Percentiles rank a stretch among this genome's conserved stretches.
These are phyloP conservation scores for Hyphodiscus hymeniophilus DNA, from an alignment of 495 filamentous ascomycete genomes.

Conservation along the genomic window DNA sequence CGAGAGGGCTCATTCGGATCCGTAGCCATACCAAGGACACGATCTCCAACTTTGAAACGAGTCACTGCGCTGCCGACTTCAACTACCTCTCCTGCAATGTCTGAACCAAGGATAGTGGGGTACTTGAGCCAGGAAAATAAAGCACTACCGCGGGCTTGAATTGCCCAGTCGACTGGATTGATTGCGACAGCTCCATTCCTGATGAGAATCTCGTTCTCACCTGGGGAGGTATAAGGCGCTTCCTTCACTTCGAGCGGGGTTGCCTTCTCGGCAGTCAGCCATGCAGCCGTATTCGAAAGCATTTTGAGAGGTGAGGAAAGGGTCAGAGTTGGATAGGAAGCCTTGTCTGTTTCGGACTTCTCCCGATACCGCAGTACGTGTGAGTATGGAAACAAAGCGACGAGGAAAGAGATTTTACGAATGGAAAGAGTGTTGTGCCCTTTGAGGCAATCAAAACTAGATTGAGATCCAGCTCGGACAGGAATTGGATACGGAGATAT, in stretches of 20 bases:
- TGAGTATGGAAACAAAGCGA: too few relatives aligned
- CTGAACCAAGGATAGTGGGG: constrained; percentile 27
- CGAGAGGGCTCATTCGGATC: not conserved
- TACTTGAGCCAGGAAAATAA: constrained; percentile 26
- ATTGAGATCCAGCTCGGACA: too few relatives aligned
- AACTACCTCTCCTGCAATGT: constrained; percentile 28
- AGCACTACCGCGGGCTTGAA: constrained; percentile 1
- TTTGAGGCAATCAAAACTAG: too few relatives aligned
- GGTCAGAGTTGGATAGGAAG: too few relatives aligned
- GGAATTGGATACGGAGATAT: too few relatives aligned
- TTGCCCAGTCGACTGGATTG: constrained; percentile 11
- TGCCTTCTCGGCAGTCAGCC: not conserved
- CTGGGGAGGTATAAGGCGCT: constrained; percentile 2
- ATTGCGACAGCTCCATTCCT: constrained; percentile 16
- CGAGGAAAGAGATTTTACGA: too few relatives aligned
- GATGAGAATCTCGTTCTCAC: constrained; percentile 5
- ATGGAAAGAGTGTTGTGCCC: too few relatives aligned
- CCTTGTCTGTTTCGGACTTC: too few relatives aligned
- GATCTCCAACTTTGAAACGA: constrained; percentile 14
- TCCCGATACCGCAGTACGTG: too few relatives aligned
- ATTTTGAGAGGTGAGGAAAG: constrained; percentile 4
- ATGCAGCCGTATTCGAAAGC: constrained; percentile 10
- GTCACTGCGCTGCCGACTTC: constrained; percentile 23
- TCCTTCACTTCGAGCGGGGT: constrained; percentile 5
- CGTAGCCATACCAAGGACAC: constrained; percentile 12